phyloP scores from a whole-genome alignment of 768 basidiomycete species.

The Tephrocybe sp. region DNA sequence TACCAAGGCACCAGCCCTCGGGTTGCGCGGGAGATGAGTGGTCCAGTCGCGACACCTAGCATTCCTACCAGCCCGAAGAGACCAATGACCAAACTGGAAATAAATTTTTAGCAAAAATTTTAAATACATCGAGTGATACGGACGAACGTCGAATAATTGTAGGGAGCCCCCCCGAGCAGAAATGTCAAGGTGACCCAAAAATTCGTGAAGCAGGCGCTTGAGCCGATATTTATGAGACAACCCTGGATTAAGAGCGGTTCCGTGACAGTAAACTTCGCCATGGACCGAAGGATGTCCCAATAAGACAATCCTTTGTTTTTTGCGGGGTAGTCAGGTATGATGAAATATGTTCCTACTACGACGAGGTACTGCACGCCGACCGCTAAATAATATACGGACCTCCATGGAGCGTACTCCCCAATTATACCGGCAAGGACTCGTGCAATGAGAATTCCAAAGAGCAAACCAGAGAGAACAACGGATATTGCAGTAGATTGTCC shows the following conservation, averaged over 20 bases:
- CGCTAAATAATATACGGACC: slow-evolving; percentile 74
- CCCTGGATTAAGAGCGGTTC: slow-evolving; percentile 77
- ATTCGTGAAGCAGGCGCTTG: slow-evolving; percentile 54
- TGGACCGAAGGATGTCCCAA: slow-evolving; percentile 64
- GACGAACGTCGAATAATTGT: slow-evolving; percentile 69
- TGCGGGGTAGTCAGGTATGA: slow-evolving; percentile 79
- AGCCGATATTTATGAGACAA: slow-evolving; percentile 55
- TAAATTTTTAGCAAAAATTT: not conserved
- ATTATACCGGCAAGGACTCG: slow-evolving; percentile 75
- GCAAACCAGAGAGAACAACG: slow-evolving; percentile 63
- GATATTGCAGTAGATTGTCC: slow-evolving; percentile 72
- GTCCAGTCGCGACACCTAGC: slow-evolving; percentile 66
- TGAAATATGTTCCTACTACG: slow-evolving; percentile 54
- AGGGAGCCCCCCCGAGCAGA: slow-evolving; percentile 71
- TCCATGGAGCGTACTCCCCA: slow-evolving; percentile 67
- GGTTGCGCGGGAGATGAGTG: slow-evolving; percentile 63
- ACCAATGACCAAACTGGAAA: slow-evolving; percentile 52
- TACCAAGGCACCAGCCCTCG: slow-evolving; percentile 77
- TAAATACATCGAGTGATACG: not conserved
- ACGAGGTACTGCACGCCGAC: slow-evolving; percentile 67
- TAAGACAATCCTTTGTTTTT: slow-evolving; percentile 68
- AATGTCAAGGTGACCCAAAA: slow-evolving; percentile 81
- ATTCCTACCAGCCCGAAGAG: slow-evolving; percentile 74
- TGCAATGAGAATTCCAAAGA: slow-evolving; percentile 71
- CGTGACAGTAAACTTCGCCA: slow-evolving; percentile 73